Percentiles rank a stretch among this genome's conserved stretches.
Evolutionary conservation across 148 eudicot species (phyloP).

Genomic region (Silene latifolia): DNA sequence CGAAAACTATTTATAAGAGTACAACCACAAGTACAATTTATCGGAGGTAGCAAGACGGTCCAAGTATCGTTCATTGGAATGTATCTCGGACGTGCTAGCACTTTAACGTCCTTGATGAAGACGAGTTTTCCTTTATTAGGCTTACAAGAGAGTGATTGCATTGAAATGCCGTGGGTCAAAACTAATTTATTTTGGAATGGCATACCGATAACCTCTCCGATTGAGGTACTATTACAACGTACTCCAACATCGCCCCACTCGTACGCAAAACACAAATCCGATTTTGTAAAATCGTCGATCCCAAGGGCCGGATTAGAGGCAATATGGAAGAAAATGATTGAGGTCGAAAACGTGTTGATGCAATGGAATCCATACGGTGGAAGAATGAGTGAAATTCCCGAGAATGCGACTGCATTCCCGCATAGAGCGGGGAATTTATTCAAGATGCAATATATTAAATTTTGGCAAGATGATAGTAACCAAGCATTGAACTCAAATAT

Average conservation of each 20-base stretch:
- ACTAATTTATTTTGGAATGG: no score
- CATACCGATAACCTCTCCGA: no score
- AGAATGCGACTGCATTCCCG: constrained; percentile 33
- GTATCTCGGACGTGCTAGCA: background rate
- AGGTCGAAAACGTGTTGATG: constrained; percentile 16
- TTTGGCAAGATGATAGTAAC: constrained; percentile 25
- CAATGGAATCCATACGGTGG: constrained; percentile 42
- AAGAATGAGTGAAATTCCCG: constrained; percentile 33
- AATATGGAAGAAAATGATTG: constrained; percentile 26
- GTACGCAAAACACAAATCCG: no score
- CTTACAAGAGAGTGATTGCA: no score
- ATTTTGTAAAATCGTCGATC: no score
- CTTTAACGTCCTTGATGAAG: no score
- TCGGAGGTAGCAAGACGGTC: constrained; percentile 14
- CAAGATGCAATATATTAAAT: constrained; percentile 26
- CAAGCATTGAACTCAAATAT: no score
- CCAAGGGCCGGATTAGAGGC: no score
- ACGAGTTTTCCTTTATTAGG: no score
- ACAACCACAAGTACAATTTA: constrained; percentile 18
- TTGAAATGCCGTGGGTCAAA: no score
- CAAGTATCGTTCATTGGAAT: constrained; percentile 29
- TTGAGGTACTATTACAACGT: no score
- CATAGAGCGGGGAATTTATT: constrained; percentile 35
- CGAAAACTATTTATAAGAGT: constrained; percentile 25
- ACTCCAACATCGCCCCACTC: no score